phyloP scores from a whole-genome alignment of 2,329 filamentous ascomycete species.

The Coniochaeta sp. region DNA sequence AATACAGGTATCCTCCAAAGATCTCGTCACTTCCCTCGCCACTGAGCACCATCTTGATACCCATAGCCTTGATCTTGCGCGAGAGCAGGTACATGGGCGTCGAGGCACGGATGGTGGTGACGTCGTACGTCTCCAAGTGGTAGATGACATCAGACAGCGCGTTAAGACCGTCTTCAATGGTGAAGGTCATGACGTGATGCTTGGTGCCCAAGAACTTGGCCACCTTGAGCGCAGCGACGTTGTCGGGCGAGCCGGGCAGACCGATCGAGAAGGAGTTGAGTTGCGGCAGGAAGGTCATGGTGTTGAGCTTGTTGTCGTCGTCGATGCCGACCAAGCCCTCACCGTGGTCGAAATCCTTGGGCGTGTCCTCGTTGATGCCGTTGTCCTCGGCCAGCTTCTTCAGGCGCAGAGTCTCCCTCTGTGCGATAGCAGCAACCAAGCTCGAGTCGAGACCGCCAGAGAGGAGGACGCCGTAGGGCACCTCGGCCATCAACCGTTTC shows the following conservation, averaged over 20 bases:
- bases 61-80: slow-evolving; percentile 99
- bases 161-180: slow-evolving; percentile 93
- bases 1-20: slow-evolving; percentile 97
- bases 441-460: slow-evolving; percentile 96
- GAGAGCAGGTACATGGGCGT: slow-evolving; percentile 98
- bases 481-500: slow-evolving; percentile 97
- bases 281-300: slow-evolving; percentile 84
- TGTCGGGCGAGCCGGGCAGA: slow-evolving; percentile 86
- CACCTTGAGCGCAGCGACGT: slow-evolving; percentile 83
- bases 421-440: slow-evolving; percentile 88
- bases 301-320: slow-evolving; percentile 81
- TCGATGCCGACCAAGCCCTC: slow-evolving; percentile 89
- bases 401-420: slow-evolving; percentile 79
- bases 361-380: slow-evolving; percentile 29
- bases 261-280: slow-evolving; percentile 99
- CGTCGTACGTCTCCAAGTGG: slow-evolving; percentile 96
- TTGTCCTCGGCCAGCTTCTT: slow-evolving; percentile 54
- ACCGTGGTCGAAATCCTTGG: slow-evolving; percentile 48
- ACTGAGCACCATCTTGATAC: slow-evolving; percentile 98
- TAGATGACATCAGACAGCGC: slow-evolving; percentile 96
- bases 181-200: slow-evolving; percentile 98
- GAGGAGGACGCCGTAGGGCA: slow-evolving; percentile 91
- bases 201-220: slow-evolving; percentile 96
- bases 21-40: slow-evolving; percentile 98
- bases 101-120: slow-evolving; percentile 95